phyloP scores from a whole-genome alignment of 208 protist genomes.

The Leishmania mexicana region DNA sequence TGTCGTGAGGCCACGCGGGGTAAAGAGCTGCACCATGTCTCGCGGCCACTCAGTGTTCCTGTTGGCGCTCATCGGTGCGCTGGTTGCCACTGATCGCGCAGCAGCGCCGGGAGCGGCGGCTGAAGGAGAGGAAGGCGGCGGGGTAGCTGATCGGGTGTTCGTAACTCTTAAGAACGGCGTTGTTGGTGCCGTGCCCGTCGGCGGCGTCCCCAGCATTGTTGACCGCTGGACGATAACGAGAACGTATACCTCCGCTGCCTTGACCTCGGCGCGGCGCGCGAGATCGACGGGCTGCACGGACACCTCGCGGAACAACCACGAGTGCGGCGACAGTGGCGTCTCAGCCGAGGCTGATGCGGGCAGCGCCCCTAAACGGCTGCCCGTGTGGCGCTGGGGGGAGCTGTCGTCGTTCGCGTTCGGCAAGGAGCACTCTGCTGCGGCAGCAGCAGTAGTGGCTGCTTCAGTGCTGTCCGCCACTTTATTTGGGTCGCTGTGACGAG shows the following conservation, averaged over 20 bases:
- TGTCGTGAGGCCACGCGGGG: constrained; percentile 58
- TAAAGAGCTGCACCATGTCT: constrained; percentile 60
- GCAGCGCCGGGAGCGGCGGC: background rate
- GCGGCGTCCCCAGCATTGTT: constrained; percentile 1
- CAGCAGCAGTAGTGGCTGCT: background rate
- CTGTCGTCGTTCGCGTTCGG: background rate
- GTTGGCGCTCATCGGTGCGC: constrained; percentile 10
- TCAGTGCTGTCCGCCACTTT: background rate
- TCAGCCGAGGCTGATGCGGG: background rate
- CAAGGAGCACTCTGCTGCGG: background rate
- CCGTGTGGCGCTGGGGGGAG: background rate
- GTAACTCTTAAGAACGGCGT: background rate
- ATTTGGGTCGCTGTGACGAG: background rate
- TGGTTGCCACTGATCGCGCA: background rate
- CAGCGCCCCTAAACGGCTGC: background rate
- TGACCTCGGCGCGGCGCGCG: constrained; percentile 30
- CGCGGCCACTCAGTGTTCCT: constrained; percentile 46
- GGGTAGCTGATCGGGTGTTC: background rate
- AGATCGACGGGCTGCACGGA: constrained; percentile 51
- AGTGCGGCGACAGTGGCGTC: constrained; percentile 23
- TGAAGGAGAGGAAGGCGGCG: background rate
- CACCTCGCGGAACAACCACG: constrained; percentile 31
- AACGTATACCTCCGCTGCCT: constrained; percentile 53
- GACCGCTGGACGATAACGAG: constrained; percentile 65
- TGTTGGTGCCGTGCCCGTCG: background rate